phyloP scores from a whole-genome alignment of 1,139 yeast species.

The Maudiozyma humilis region DNA sequence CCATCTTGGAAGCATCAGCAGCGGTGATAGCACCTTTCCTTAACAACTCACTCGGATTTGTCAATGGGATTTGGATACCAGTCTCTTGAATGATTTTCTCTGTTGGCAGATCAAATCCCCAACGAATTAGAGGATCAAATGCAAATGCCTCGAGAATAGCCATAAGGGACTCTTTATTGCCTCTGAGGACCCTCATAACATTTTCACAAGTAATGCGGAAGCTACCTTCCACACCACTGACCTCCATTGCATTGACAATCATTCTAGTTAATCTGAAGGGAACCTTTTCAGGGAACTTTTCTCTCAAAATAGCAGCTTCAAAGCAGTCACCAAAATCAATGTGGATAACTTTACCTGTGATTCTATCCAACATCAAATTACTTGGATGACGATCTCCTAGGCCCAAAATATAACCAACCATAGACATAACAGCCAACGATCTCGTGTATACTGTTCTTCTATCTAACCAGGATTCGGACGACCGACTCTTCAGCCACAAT shows the following conservation, averaged over 20 bases:
- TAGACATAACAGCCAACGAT: constrained; percentile 95
- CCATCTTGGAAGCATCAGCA: constrained; percentile 63
- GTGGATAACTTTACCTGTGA: constrained; percentile 91
- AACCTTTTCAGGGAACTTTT: constrained; percentile 94
- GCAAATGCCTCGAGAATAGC: constrained; percentile 98
- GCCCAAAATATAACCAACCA: constrained; percentile 95
- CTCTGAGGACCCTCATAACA: constrained; percentile 89
- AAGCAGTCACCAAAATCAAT: constrained; percentile 99
- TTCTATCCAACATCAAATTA: constrained; percentile 86
- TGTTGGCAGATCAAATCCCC: constrained; percentile 96
- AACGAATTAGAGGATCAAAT: constrained; percentile 92
- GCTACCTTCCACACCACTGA: constrained; percentile 96
- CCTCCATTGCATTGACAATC: constrained; percentile 98
- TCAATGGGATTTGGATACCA: constrained; percentile 56
- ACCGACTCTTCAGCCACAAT: constrained; percentile 88
- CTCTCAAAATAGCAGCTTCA: constrained; percentile 93
- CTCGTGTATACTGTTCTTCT: constrained; percentile 93
- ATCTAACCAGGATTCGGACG: constrained; percentile 96
- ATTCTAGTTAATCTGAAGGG: constrained; percentile 96
- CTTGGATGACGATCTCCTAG: constrained; percentile 97
- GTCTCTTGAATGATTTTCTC: constrained; percentile 71
- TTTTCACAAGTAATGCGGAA: constrained; percentile 95
- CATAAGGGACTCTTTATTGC: constrained; percentile 91
- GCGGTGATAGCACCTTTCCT: constrained; percentile 71
- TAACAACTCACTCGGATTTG: constrained; percentile 58